Percentiles rank a stretch among this genome's conserved stretches.
phyloP scores from a whole-genome alignment of 1,284 basidiomycete genomes.

The Lignosus rhinocerotis region DNA sequence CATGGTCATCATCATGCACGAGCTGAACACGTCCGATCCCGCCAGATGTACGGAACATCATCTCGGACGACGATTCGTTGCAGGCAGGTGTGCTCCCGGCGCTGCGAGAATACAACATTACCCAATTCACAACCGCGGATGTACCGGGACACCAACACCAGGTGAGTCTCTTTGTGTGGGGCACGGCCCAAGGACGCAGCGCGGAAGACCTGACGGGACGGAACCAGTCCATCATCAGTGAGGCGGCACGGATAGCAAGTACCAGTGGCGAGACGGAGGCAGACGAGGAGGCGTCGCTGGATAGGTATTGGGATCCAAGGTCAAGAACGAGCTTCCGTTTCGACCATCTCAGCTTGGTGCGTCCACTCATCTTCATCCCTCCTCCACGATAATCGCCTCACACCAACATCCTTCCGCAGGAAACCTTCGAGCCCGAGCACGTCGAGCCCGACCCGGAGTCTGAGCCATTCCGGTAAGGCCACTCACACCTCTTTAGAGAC shows the following conservation, averaged over 20 bases:
- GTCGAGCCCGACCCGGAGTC: constrained; percentile 63
- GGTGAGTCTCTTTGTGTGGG: constrained; percentile 40
- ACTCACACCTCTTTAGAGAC: not conserved
- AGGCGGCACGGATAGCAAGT: constrained; percentile 51
- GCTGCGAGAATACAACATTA: constrained; percentile 79
- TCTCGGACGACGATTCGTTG: constrained; percentile 80
- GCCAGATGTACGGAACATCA: constrained; percentile 84
- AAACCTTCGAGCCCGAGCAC: constrained; percentile 71
- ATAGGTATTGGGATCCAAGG: constrained; percentile 81
- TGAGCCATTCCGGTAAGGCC: constrained; percentile 72
- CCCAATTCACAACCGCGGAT: constrained; percentile 84
- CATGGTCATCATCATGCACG: not conserved
- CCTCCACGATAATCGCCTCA: not conserved
- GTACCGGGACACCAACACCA: constrained; percentile 73
- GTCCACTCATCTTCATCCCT: constrained; percentile 29
- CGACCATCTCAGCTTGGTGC: constrained; percentile 78
- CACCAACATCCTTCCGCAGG: constrained; percentile 42
- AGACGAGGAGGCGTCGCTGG: constrained; percentile 43
- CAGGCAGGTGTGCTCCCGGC: constrained; percentile 78
- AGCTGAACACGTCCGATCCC: constrained; percentile 12
- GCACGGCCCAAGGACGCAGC: too few relatives aligned
- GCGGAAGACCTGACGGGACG: not conserved
- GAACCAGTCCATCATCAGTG: constrained; percentile 74
- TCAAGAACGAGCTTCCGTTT: constrained; percentile 78
- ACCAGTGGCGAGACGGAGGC: constrained; percentile 19